Evolutionary conservation across 768 basidiomycete genomes (phyloP), one percentile per base, ranked within the genome.

Genomic region (Naganishia randhawae): DNA sequence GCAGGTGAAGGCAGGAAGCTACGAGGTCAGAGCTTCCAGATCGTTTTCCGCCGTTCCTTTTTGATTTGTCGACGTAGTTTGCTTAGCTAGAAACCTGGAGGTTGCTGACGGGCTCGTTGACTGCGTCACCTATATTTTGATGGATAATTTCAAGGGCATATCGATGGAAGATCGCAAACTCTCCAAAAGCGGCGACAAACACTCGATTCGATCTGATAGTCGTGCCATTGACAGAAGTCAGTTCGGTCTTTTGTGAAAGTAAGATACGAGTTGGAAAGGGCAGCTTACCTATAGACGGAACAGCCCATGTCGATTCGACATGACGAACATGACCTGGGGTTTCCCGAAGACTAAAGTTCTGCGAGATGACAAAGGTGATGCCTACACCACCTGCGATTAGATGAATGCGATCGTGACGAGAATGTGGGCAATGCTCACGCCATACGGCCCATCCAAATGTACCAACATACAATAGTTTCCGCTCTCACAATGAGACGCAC

Each of bases 391-490:
- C 65, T 22, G 42, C 65, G 25, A 66, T 31, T 1, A 66, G 29
- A n/a, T 53, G 48, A 13, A 66, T 17, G 7, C 51, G 3, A 31
- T 39, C 51, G 37, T 66, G 65, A 17, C 65, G 65, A 27, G 32
- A 51, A 14, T 53, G 32, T 13, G 65, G 22, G 22, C 27, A 33
- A 31, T 51, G 48, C 52, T 27, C 13, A 50, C 65, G 16, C 48
- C 48, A 29, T 51, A 66, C 1, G 65, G 48, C 3, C 65, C 65
- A 25, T 66, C 65, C 31, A 66, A n/a, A n/a, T n/a, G n/a, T n/a
- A n/a, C n/a, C n/a, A n/a, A n/a, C n/a, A n/a, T n/a, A n/a, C n/a
- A 25, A 9, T 50, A 14, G 27, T 50, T 50, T 50, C n/a, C n/a
- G 50, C 7, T 8, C 50, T 13, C 37, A 41, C 25, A 27, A 27